These are phyloP conservation scores for Lodderomyces orthopsilosis DNA, from an alignment of 1,139 yeast species.

Conservation along the genomic window DNA sequence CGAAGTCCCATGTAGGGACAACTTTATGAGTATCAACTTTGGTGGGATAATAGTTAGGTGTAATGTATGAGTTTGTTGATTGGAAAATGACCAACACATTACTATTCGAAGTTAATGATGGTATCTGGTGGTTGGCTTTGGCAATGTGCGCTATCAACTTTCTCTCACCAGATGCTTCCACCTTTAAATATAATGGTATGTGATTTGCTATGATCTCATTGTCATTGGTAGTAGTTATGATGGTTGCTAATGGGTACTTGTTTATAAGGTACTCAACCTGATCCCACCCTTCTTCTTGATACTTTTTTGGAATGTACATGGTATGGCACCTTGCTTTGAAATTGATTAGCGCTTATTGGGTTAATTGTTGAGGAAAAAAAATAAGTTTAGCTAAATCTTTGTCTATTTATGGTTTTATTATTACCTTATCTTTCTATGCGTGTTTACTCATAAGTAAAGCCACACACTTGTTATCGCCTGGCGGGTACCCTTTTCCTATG, in stretches of 20 bases:
- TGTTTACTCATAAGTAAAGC: too few species aligned
- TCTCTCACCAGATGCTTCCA: conserved; percentile 32
- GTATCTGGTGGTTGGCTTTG: conserved; percentile 51
- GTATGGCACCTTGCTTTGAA: neutral
- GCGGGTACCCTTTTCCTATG: too few species aligned
- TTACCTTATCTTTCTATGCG: neutral
- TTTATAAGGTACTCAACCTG: conserved; percentile 41
- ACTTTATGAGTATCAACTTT: conserved; percentile 59
- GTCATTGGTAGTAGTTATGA: conserved; percentile 40
- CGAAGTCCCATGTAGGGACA: conserved; percentile 76
- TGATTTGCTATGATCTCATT: conserved; percentile 53
- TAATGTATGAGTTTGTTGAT: conserved; percentile 52
- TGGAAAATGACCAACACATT: conserved; percentile 55
- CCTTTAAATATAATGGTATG: conserved; percentile 50
- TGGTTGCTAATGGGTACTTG: conserved; percentile 52
- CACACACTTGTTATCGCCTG: too few species aligned
- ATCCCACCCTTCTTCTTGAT: conserved; percentile 36
- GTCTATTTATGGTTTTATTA: neutral
- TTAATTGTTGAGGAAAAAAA: neutral
- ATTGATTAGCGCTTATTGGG: neutral
- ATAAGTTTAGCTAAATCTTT: neutral
- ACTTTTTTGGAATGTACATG: conserved; percentile 33
- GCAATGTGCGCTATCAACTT: conserved; percentile 60
- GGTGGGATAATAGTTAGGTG: conserved; percentile 60
- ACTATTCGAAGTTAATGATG: conserved; percentile 38